These are phyloP conservation scores for Saksenaea oblongispora DNA, from an alignment of 371 early-diverging fungal species.

Conservation along the genomic window DNA sequence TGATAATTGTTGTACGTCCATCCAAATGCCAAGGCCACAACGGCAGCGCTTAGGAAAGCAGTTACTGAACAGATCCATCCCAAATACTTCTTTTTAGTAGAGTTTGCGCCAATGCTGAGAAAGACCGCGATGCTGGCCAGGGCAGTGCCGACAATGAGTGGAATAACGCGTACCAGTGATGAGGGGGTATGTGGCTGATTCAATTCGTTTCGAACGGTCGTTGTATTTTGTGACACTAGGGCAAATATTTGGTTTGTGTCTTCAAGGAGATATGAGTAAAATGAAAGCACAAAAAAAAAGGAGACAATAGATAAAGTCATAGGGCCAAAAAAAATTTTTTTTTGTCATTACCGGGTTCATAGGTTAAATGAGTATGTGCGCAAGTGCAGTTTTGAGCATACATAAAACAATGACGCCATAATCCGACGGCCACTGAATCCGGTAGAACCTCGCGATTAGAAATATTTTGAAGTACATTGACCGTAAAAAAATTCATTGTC, in stretches of 20 bases:
- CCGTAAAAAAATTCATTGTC: slow-evolving; percentile 30
- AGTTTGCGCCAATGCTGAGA: slow-evolving; percentile 23
- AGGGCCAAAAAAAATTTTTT: slow-evolving; percentile 1
- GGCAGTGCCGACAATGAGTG: slow-evolving; percentile 24
- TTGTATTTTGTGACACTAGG: slow-evolving; percentile 17
- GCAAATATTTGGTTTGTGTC: background rate
- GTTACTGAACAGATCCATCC: slow-evolving; percentile 26
- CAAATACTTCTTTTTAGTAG: slow-evolving; percentile 9
- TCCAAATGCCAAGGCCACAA: slow-evolving; percentile 22
- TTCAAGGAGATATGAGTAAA: background rate
- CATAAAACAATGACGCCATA: slow-evolving; percentile 44
- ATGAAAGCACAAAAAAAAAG: background rate
- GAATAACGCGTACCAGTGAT: slow-evolving; percentile 25
- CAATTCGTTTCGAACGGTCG: slow-evolving; percentile 25
- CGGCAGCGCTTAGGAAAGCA: slow-evolving; percentile 10
- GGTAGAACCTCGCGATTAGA: slow-evolving; percentile 23
- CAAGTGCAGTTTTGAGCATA: slow-evolving; percentile 42
- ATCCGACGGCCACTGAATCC: slow-evolving; percentile 37
- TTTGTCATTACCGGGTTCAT: slow-evolving; percentile 35
- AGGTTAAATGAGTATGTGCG: slow-evolving; percentile 25
- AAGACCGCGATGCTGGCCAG: slow-evolving; percentile 23
- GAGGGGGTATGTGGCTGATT: slow-evolving; percentile 16
- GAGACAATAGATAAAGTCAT: background rate
- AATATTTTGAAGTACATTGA: slow-evolving; percentile 30
- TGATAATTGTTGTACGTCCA: slow-evolving; percentile 16